phyloP scores from a whole-genome alignment of 768 basidiomycete species.

The Fibroporia radiculosa region DNA sequence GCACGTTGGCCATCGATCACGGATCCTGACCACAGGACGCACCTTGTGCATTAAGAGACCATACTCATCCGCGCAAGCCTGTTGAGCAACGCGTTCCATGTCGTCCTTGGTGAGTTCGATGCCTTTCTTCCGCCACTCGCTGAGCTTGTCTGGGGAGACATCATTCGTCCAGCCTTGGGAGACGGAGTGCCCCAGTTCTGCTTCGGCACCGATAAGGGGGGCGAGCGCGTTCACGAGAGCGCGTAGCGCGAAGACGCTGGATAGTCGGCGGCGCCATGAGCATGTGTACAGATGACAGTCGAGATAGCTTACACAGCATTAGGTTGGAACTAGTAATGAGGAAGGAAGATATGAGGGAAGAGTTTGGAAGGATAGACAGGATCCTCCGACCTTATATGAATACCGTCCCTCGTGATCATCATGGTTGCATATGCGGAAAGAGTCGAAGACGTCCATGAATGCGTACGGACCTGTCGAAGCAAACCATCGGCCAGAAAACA shows the following conservation, averaged over 20 bases:
- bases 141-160: slow-evolving; percentile 42
- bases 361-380: neutral
- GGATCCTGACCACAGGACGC: slow-evolving; percentile 8
- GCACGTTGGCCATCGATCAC: neutral
- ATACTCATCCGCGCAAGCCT: slow-evolving; percentile 58
- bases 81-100: slow-evolving; percentile 52
- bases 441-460: slow-evolving; percentile 91
- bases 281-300: slow-evolving; percentile 3
- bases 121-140: slow-evolving; percentile 55
- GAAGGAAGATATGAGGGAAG: neutral
- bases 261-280: neutral
- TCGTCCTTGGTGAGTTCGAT: slow-evolving; percentile 46
- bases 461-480: slow-evolving; percentile 66
- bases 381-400: slow-evolving; percentile 45
- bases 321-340: neutral
- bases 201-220: slow-evolving; percentile 83
- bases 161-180: slow-evolving; percentile 58
- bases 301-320: neutral
- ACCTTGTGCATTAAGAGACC: slow-evolving; percentile 64
- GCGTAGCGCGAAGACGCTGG: slow-evolving; percentile 69
- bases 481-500: slow-evolving; percentile 1
- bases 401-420: slow-evolving; percentile 74
- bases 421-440: slow-evolving; percentile 86
- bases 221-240: slow-evolving; percentile 72
- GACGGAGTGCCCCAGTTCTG: slow-evolving; percentile 44